Percentiles rank a stretch among this genome's conserved stretches.
Evolutionary conservation across 495 filamentous ascomycete genomes (phyloP).

Genomic region (Penicillium coprophilum): DNA sequence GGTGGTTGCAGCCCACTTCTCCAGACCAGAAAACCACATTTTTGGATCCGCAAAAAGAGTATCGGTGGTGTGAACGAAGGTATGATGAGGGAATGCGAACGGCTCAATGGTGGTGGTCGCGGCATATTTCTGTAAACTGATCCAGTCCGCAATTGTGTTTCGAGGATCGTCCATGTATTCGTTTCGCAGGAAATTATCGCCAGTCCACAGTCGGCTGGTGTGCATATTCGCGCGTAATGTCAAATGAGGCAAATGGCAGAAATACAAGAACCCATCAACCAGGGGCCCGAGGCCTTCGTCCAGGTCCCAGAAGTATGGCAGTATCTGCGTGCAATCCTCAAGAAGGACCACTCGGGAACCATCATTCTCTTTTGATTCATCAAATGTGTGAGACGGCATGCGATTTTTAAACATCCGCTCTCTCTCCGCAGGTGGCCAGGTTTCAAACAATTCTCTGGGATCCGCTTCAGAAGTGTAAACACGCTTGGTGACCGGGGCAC

Average conservation of each 20-base stretch:
- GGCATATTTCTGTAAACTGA: constrained; percentile 12
- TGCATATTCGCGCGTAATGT: constrained; percentile 18
- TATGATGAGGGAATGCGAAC: constrained; percentile 30
- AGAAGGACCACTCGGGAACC: constrained; percentile 70
- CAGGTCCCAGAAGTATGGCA: constrained; percentile 63
- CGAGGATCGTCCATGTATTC: constrained; percentile 34
- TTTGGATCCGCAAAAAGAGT: constrained; percentile 39
- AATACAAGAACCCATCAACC: constrained; percentile 66
- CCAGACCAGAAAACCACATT: constrained; percentile 47
- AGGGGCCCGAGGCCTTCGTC: constrained; percentile 56
- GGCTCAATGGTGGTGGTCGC: constrained; percentile 21
- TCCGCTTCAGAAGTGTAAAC: constrained; percentile 23
- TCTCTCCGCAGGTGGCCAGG: constrained; percentile 64
- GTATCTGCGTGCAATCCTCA: constrained; percentile 8
- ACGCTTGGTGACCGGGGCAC: background rate
- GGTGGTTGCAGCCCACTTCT: constrained; percentile 29
- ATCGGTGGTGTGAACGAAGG: constrained; percentile 37
- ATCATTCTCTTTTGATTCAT: constrained; percentile 70
- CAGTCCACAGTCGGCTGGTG: constrained; percentile 37
- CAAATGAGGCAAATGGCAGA: constrained; percentile 64
- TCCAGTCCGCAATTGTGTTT: constrained; percentile 29
- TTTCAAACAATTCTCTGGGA: constrained; percentile 31
- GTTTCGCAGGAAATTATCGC: constrained; percentile 49
- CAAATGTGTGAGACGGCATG: constrained; percentile 64
- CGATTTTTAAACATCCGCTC: constrained; percentile 38